Conservation (phyloP, 2,329 filamentous ascomycete genomes). For the Aspergillus aculeatinus region DNA sequence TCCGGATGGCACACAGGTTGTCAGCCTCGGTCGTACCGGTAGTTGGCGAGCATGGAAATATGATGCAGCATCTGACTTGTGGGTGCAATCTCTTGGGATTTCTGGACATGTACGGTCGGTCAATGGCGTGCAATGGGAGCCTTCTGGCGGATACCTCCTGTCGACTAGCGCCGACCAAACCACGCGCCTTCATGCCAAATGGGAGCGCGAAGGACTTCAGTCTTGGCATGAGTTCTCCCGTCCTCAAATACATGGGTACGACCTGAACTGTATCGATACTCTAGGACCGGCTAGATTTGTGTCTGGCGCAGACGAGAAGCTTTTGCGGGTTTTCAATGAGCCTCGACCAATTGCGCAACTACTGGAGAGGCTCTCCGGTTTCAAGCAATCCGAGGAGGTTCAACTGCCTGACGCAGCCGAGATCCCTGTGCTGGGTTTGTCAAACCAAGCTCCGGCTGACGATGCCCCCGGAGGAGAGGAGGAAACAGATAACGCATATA, state of each 20-base stretch:
- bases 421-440: slow-evolving; percentile 91
- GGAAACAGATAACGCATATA: slow-evolving; percentile 43
- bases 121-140: slow-evolving; percentile 80
- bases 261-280: slow-evolving; percentile 88
- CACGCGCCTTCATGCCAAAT: slow-evolving; percentile 79
- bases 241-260: slow-evolving; percentile 97
- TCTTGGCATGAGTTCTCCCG: slow-evolving; percentile 96
- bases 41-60: slow-evolving; percentile 88
- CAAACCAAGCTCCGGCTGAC: slow-evolving; percentile 80
- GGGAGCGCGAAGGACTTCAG: slow-evolving; percentile 55
- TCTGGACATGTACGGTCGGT: slow-evolving; percentile 82
- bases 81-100: slow-evolving; percentile 74
- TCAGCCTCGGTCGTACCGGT: slow-evolving; percentile 83
- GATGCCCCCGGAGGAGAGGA: slow-evolving; percentile 33
- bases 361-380: slow-evolving; percentile 66
- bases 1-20: slow-evolving; percentile 70
- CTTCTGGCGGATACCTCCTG: slow-evolving; percentile 76
- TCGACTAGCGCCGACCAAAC: slow-evolving; percentile 93
- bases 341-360: slow-evolving; percentile 79
- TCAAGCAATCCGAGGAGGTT: slow-evolving; percentile 43
- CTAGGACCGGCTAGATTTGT: slow-evolving; percentile 76
- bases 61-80: slow-evolving; percentile 61
- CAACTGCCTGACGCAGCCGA: slow-evolving; percentile 81
- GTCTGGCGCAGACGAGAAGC: slow-evolving; percentile 93
- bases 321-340: slow-evolving; percentile 92